phyloP scores from a whole-genome alignment of 2,329 filamentous ascomycete genomes.

The Aspergillus flavus region DNA sequence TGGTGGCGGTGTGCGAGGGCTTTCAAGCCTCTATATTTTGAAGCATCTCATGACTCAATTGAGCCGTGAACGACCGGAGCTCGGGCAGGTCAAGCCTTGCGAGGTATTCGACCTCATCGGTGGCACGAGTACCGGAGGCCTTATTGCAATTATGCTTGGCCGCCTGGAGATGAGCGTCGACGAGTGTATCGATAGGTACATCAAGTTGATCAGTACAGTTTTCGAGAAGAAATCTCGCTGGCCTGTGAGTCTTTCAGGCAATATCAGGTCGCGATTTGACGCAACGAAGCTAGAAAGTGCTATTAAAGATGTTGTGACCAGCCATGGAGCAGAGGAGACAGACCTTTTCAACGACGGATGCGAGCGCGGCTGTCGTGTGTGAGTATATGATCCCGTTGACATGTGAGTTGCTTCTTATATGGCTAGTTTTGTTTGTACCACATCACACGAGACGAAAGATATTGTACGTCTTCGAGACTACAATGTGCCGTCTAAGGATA shows the following conservation, averaged over 20 bases:
- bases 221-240: constrained; percentile 21
- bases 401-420: neutral
- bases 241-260: neutral
- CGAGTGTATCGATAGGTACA: constrained; percentile 37
- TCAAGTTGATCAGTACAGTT: constrained; percentile 26
- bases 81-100: constrained; percentile 29
- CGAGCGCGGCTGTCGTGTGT: neutral
- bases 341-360: neutral
- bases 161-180: constrained; percentile 45
- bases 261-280: neutral
- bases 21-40: constrained; percentile 39
- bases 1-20: constrained; percentile 42
- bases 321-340: neutral
- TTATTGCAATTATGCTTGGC: constrained; percentile 51
- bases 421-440: neutral
- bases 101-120: constrained; percentile 44
- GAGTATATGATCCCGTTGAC: neutral
- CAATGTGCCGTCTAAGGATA: neutral
- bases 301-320: neutral
- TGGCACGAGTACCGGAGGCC: constrained; percentile 38
- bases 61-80: constrained; percentile 21
- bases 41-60: constrained; percentile 30
- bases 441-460: neutral
- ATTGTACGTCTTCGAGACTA: neutral
- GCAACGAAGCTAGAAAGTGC: neutral